Percentiles rank a stretch among this genome's conserved stretches.
phyloP scores from a whole-genome alignment of 2,329 filamentous ascomycete species.

The Endoconidiophora laricicola region DNA sequence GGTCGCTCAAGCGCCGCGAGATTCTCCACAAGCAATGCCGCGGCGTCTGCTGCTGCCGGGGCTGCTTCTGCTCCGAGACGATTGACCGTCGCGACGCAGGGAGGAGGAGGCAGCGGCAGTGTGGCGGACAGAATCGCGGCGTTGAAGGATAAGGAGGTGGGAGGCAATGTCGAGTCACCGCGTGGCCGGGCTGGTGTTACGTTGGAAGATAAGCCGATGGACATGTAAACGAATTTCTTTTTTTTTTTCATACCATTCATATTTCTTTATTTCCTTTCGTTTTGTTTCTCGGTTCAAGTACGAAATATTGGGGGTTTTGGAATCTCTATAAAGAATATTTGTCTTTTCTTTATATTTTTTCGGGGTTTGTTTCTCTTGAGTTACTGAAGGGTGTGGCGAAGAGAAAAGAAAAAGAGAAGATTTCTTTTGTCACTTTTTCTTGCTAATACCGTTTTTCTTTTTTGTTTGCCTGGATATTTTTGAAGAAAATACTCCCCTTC shows the following conservation, averaged over 20 bases:
- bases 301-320: neutral
- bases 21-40: slow-evolving; percentile 31
- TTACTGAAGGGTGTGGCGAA: too few relatives aligned
- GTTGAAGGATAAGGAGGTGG: slow-evolving; percentile 11
- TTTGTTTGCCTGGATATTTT: too few relatives aligned
- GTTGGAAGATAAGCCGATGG: slow-evolving; percentile 36
- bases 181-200: slow-evolving; percentile 25
- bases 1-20: slow-evolving; percentile 29
- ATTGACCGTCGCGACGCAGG: slow-evolving; percentile 21
- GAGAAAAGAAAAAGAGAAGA: too few relatives aligned
- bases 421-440: too few relatives aligned
- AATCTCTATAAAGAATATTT: slow-evolving; percentile 13
- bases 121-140: slow-evolving; percentile 14
- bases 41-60: neutral
- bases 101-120: slow-evolving; percentile 5
- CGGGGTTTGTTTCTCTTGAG: neutral
- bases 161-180: neutral
- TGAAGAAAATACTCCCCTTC: too few relatives aligned
- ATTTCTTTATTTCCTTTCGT: slow-evolving; percentile 2
- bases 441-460: too few relatives aligned
- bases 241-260: slow-evolving; percentile 25
- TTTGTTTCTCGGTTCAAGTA: neutral
- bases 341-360: slow-evolving; percentile 9
- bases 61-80: slow-evolving; percentile 21
- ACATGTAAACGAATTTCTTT: slow-evolving; percentile 24